Evolutionary conservation across 2,329 filamentous ascomycete species (phyloP).

Genomic region (Immersiporthe knoxdaviesiana): DNA sequence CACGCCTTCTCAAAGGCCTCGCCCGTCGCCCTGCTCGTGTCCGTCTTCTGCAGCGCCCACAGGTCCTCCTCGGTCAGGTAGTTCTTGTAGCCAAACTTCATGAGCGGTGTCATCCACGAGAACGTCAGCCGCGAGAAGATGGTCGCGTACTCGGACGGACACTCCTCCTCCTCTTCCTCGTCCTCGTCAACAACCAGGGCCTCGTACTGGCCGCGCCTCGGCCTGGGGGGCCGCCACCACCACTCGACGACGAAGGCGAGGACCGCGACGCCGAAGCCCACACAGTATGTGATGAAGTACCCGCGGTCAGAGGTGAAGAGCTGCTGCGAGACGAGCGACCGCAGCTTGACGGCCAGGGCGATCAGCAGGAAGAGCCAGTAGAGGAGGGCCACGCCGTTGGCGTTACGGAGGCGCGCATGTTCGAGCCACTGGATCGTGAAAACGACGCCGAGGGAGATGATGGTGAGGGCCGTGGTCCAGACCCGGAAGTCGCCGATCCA

Average conservation of each 20-base stretch:
- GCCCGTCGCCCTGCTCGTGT: conserved; percentile 77
- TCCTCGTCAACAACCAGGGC: conserved; percentile 62
- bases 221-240: conserved; percentile 84
- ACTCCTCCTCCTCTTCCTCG: conserved; percentile 62
- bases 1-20: conserved; percentile 74
- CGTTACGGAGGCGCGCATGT: conserved; percentile 78
- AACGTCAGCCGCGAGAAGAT: conserved; percentile 94
- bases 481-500: conserved; percentile 86
- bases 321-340: conserved; percentile 80
- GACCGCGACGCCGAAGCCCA: conserved; percentile 70
- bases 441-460: conserved; percentile 73
- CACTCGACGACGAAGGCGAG: conserved; percentile 81
- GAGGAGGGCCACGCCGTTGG: conserved; percentile 86
- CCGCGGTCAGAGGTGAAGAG: conserved; percentile 66
- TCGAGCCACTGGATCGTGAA: conserved; percentile 85
- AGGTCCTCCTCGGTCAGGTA: conserved; percentile 93
- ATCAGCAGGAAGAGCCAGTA: conserved; percentile 91
- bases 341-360: conserved; percentile 78
- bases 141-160: conserved; percentile 85
- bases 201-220: conserved; percentile 63
- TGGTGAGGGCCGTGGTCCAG: conserved; percentile 74
- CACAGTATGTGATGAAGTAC: conserved; percentile 78
- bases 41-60: conserved; percentile 83
- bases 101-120: conserved; percentile 98
- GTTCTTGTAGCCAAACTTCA: conserved; percentile 90